A percentile compares a stretch with the other conserved stretches of the same genome.
Evolutionary conservation across 768 basidiomycete genomes (phyloP).

Genomic region (Macrocybe gigantea): DNA sequence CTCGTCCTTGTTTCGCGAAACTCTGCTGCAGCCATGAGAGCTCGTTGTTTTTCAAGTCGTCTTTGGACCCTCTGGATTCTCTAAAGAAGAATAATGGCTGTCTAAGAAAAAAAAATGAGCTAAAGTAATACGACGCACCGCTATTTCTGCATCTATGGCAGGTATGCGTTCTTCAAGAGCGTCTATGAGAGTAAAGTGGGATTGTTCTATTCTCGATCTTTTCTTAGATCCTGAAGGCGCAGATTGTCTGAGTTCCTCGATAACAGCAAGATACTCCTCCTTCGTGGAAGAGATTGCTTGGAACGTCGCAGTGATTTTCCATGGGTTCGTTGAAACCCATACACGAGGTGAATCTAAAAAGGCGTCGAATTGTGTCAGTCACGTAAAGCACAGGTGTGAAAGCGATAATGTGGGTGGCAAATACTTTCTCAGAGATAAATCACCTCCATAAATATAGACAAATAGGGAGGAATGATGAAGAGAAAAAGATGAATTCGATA

Average conservation of each 20-base stretch:
- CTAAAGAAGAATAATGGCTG: constrained; percentile 28
- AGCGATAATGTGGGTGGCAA: constrained; percentile 19
- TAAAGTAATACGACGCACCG: constrained; percentile 43
- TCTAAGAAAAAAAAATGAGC: not conserved
- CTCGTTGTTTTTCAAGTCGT: constrained; percentile 62
- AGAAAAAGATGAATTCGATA: constrained; percentile 17
- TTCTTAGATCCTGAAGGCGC: constrained; percentile 42
- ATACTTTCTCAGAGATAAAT: constrained; percentile 6
- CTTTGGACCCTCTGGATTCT: constrained; percentile 64
- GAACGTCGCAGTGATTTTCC: constrained; percentile 81
- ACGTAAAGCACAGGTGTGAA: too few species aligned
- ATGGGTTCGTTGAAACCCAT: constrained; percentile 83
- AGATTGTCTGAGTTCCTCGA: constrained; percentile 54
- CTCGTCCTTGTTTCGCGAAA: constrained; percentile 76
- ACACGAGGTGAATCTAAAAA: constrained; percentile 75
- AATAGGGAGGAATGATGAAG: constrained; percentile 40
- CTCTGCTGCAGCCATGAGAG: constrained; percentile 69
- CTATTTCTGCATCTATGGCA: constrained; percentile 61
- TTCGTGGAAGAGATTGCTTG: constrained; percentile 64
- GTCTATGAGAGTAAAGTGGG: constrained; percentile 57
- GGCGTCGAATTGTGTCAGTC: constrained; percentile 19
- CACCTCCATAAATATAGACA: constrained; percentile 62
- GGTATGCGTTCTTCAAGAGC: constrained; percentile 60
- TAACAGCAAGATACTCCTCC: constrained; percentile 63
- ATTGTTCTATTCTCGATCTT: constrained; percentile 48